Evolutionary conservation across 1,284 basidiomycete species (phyloP), one percentile per base, ranked within the genome.

Genomic region (Tremellales sp.): DNA sequence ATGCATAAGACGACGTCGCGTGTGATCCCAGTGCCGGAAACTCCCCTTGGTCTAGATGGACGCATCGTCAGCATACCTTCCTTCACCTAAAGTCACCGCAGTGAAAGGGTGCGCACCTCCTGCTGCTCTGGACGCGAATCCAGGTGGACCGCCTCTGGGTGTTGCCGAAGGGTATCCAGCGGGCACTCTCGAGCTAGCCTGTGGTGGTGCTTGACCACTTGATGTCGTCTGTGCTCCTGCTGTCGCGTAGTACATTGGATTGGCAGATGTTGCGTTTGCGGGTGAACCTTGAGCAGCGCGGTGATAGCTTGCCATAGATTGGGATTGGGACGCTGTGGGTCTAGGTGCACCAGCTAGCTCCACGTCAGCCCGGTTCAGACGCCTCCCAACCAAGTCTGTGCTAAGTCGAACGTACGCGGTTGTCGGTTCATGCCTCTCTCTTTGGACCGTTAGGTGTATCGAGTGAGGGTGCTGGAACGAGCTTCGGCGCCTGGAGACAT

Each of bases 11-110:
- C 11, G 65, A 63, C 55, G 59, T 27, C 54, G 49, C 11, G 54
- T 64, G 65, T 33, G 68, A 63, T 42, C 68, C 66, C 4, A 73
- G 60, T 15, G 72, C 70, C 31, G 70, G 71, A 39, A 73, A 73
- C 47, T 75, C 70, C 47, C 61, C 68, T 25, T 64, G 59, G 45
- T 74, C 71, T 67, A 54, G 5, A 24, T 24, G 11, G 35, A 40
- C 26, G 26, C 17, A 40, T 26, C n/a, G n/a, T n/a, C 17, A 50
- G 33, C 33, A 5, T 15, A 15, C 60, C 68, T 25, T 64, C 59
- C 43, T 74, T 70, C 65, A 52, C 11, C 26, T 22, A 15, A 40
- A 40, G 17, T 17, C 11, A 40, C 15, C 19, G 6, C 19, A 3
- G 33, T 12, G 15, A 40, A 21, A 23, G 19, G 39, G 12, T n/a